Percentiles rank a stretch among this genome's conserved stretches.
Evolutionary conservation across 2,329 filamentous ascomycete genomes (phyloP).

Genomic region (Onygenales sp.): DNA sequence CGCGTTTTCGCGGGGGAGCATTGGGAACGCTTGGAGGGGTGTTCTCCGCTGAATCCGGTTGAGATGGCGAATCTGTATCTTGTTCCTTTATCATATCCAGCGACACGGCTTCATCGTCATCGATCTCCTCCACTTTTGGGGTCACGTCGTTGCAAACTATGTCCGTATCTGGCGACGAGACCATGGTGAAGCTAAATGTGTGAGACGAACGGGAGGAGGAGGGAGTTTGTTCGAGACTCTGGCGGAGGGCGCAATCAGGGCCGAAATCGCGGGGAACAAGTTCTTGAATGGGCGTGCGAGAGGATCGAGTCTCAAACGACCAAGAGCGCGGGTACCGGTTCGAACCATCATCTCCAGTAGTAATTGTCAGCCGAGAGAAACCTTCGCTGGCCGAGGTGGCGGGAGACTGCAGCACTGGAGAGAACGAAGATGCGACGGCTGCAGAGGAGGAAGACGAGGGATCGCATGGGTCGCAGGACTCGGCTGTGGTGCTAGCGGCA

Average conservation of each 20-base stretch:
- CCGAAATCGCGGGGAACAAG: conserved; percentile 1
- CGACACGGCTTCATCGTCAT: conserved; percentile 29
- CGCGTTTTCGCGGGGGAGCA: conserved; percentile 51
- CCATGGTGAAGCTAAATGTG: conserved; percentile 17
- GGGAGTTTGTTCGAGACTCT: conserved; percentile 11
- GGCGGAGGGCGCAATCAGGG: conserved; percentile 8
- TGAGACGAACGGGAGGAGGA: conserved; percentile 13
- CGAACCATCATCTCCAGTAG: conserved; percentile 25
- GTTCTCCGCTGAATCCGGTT: conserved; percentile 18
- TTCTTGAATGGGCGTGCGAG: not conserved
- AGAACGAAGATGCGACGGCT: not conserved
- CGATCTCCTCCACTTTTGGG: conserved; percentile 47
- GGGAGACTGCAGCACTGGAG: conserved; percentile 4
- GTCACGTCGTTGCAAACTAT: conserved; percentile 28
- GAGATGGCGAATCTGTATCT: conserved; percentile 21
- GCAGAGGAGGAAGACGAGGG: not conserved
- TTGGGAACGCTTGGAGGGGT: conserved; percentile 8
- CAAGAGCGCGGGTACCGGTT: conserved; percentile 20
- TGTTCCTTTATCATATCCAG: conserved; percentile 22
- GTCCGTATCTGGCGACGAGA: conserved; percentile 14
- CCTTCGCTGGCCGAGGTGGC: conserved; percentile 19
- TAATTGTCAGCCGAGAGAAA: conserved; percentile 22
- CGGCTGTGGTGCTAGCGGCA: conserved; percentile 12
- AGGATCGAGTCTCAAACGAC: conserved; percentile 10
- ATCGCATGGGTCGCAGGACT: not conserved